Conservation (phyloP, 2,329 filamentous ascomycete species). For the Alternaria longipes region DNA sequence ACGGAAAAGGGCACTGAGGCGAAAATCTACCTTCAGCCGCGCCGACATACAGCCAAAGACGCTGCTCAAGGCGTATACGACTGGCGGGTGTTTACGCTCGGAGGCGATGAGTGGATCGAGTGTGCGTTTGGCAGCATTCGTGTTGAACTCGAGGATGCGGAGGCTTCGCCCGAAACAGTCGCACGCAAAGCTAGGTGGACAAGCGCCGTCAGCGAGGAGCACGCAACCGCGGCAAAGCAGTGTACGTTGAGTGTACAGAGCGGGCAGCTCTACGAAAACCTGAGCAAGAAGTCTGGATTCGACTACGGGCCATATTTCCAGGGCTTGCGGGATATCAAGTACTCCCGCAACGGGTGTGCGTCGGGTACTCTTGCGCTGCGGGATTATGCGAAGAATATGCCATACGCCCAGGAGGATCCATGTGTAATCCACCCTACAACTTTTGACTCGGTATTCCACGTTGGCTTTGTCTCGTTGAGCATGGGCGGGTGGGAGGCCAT, state of each 20-base stretch:
- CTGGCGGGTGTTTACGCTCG: constrained; percentile 15
- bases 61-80: constrained; percentile 15
- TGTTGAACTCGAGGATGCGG: constrained; percentile 12
- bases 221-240: constrained; percentile 2
- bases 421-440: constrained; percentile 15
- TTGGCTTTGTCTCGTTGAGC: constrained; percentile 14
- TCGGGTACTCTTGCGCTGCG: constrained; percentile 12
- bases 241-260: constrained; percentile 16
- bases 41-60: constrained; percentile 16
- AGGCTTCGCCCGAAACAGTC: constrained; percentile 6
- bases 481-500: constrained; percentile 14
- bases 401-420: constrained; percentile 8
- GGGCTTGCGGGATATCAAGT: constrained; percentile 16
- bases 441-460: constrained; percentile 11
- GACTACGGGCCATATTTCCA: constrained; percentile 26
- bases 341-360: constrained; percentile 9
- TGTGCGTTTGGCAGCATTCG: constrained; percentile 17
- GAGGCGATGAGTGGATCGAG: constrained; percentile 14
- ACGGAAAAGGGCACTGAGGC: constrained; percentile 15
- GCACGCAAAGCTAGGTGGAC: constrained; percentile 10
- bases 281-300: constrained; percentile 10
- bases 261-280: constrained; percentile 17
- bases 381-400: constrained; percentile 12
- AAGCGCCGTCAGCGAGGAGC: constrained; percentile 8
- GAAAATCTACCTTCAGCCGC: constrained; percentile 14